Evolutionary conservation across 176 grass and related monocot genomes (phyloP).

Genomic region (Carex pumila): DNA sequence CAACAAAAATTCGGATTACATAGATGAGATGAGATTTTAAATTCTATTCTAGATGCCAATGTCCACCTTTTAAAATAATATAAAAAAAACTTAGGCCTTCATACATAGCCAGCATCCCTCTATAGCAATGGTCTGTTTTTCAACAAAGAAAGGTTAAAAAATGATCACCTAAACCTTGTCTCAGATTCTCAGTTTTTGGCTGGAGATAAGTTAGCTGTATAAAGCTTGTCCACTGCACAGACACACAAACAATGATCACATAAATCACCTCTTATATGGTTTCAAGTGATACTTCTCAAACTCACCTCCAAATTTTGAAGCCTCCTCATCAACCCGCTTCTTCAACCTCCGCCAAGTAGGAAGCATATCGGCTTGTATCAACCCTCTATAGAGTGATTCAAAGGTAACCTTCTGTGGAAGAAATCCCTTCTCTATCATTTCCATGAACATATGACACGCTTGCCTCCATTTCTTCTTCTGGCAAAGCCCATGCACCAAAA

Average conservation of each 20-base stretch:
- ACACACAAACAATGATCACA: background rate
- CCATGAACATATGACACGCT: constrained; percentile 95
- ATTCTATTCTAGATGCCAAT: too few species aligned
- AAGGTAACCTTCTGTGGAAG: constrained; percentile 88
- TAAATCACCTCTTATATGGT: constrained; percentile 76
- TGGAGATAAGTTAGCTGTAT: background rate
- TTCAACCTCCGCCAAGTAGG: constrained; percentile 92
- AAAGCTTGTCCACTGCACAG: background rate
- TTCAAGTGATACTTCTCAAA: constrained; percentile 72
- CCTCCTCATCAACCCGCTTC: constrained; percentile 82
- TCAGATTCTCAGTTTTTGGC: too few species aligned
- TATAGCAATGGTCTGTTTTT: background rate
- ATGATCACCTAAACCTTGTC: background rate
- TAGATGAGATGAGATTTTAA: background rate
- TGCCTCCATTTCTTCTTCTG: constrained; percentile 68
- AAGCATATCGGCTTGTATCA: constrained; percentile 90
- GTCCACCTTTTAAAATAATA: too few species aligned
- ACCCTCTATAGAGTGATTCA: constrained; percentile 67
- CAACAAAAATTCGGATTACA: background rate
- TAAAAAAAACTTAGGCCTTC: background rate
- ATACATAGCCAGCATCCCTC: background rate
- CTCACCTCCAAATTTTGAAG: constrained; percentile 69
- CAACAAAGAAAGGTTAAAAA: background rate
- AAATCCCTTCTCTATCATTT: constrained; percentile 97
- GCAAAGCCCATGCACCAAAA: constrained; percentile 74